Conservation (phyloP, 2,329 filamentous ascomycete species). For the Aspergillus sp. region DNA sequence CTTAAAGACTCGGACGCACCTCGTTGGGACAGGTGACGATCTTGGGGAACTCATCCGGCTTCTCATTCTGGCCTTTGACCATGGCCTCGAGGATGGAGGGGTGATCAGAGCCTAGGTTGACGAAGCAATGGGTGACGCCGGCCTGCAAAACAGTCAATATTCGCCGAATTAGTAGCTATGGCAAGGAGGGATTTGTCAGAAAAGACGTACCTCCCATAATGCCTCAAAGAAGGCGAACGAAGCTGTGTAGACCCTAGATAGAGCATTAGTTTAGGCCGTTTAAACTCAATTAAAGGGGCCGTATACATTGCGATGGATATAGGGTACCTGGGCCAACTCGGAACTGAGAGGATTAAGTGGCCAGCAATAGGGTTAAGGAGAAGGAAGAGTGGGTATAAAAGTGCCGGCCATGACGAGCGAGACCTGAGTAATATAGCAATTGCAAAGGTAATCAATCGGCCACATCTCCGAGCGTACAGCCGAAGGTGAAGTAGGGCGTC, state of each 20-base stretch:
- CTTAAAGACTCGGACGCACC: slow-evolving; percentile 45
- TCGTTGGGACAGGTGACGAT: slow-evolving; percentile 81
- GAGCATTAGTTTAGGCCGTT: background rate
- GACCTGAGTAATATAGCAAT: background rate
- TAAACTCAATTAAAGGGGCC: background rate
- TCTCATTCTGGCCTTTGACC: slow-evolving; percentile 71
- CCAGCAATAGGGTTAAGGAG: background rate
- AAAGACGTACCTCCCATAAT: slow-evolving; percentile 51
- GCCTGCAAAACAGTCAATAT: slow-evolving; percentile 31
- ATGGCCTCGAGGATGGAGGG: slow-evolving; percentile 79
- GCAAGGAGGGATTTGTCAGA: too few species aligned
- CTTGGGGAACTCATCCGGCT: slow-evolving; percentile 63
- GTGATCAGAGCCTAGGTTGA: slow-evolving; percentile 59
- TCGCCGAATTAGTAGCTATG: background rate
- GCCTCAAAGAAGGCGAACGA: slow-evolving; percentile 83
- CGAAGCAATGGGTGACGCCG: slow-evolving; percentile 53
- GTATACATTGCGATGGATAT: background rate
- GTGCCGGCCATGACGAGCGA: background rate
- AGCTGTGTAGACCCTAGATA: slow-evolving; percentile 57
- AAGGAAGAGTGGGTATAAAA: background rate
- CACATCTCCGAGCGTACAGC: background rate
- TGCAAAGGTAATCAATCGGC: background rate
- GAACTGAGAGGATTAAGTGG: background rate
- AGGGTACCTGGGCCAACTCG: background rate
- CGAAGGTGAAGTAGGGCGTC: background rate